Evolutionary conservation across 768 basidiomycete genomes (phyloP), one percentile per base, ranked within the genome.

Genomic region (Rhizopogon vesiculosus): DNA sequence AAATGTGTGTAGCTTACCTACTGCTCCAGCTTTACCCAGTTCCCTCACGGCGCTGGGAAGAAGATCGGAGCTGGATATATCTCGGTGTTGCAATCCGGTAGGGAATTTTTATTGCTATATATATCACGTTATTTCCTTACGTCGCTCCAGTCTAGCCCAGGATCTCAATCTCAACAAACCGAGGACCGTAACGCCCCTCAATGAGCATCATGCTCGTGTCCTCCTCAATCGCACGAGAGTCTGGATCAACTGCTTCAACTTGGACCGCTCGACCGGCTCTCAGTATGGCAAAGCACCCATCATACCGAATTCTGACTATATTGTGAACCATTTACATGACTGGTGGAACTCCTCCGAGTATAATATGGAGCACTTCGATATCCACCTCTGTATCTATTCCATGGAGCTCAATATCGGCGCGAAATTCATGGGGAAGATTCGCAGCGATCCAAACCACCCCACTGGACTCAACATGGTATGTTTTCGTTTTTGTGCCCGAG

Each of bases 221-320:
- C 83, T 93, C 72, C 81, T 93, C 54, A 96, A 94, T 66, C 86
- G 94, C 42, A 91, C 92, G 51, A 83, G 93, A 19, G 81, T 89
- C 6, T 98, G 93, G 93, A 72, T 96, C 55, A 89, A 87, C 66
- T 94, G 91, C 70, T 91, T 88, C 73, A 92, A 94, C 69, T 74
- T 96, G 42, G 94, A 98, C 69, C 86, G 92, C 22, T 94, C 92
- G 5, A 87, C 89, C 7, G 86, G 90, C 4, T 87, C 85, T 16
- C 88, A 94, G 68, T 93, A 95, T 70, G 94, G 94, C 54, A 93
- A 93, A 71, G 81, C 84, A 0, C 85, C 90, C 16, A 91, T 90
- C 44, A 86, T 97, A 66, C 77, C 77, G 58, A 83, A 87, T 61
- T 76, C 78, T 7, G 90, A 91, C 70, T 93, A 89, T 67, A 86